Conservation (phyloP, 805 yeast genomes). For the Saccharomycopsis microspora region DNA sequence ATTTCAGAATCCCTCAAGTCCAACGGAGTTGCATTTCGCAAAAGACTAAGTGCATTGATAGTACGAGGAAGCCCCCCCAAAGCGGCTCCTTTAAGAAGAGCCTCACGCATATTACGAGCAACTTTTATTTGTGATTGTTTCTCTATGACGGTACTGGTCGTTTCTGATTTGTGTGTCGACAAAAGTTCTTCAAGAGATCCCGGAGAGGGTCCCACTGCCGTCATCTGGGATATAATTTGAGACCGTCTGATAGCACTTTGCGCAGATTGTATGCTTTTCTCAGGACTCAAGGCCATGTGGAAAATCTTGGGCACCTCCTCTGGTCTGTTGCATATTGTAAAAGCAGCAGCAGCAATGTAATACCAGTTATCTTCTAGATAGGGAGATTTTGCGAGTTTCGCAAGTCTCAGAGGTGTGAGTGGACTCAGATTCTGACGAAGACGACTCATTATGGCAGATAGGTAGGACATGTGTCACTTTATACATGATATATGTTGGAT, state of each 20-base stretch:
- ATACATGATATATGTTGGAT: too few species aligned
- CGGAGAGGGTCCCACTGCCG: slow-evolving; percentile 13
- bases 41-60: slow-evolving; percentile 61
- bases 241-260: slow-evolving; percentile 16
- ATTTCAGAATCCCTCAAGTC: slow-evolving; percentile 26
- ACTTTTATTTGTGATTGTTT: slow-evolving; percentile 20
- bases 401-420: slow-evolving; percentile 46
- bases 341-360: slow-evolving; percentile 66
- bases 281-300: slow-evolving; percentile 46
- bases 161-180: slow-evolving; percentile 5
- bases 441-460: too few species aligned
- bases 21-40: slow-evolving; percentile 56
- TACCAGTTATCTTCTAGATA: slow-evolving; percentile 56
- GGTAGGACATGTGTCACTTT: too few species aligned
- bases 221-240: not conserved
- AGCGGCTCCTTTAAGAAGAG: slow-evolving; percentile 68
- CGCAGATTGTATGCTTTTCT: not conserved
- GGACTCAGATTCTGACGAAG: slow-evolving; percentile 1
- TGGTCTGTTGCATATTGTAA: slow-evolving; percentile 75
- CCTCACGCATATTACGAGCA: slow-evolving; percentile 58
- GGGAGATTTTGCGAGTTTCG: slow-evolving; percentile 42
- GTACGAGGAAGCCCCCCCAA: slow-evolving; percentile 77
- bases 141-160: not conserved
- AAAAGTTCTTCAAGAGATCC: slow-evolving; percentile 6
- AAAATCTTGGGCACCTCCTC: slow-evolving; percentile 67